Percentiles rank a stretch among this genome's conserved stretches.
phyloP scores from a whole-genome alignment of 2,329 filamentous ascomycete species.

The Fusarium fujikuroi region DNA sequence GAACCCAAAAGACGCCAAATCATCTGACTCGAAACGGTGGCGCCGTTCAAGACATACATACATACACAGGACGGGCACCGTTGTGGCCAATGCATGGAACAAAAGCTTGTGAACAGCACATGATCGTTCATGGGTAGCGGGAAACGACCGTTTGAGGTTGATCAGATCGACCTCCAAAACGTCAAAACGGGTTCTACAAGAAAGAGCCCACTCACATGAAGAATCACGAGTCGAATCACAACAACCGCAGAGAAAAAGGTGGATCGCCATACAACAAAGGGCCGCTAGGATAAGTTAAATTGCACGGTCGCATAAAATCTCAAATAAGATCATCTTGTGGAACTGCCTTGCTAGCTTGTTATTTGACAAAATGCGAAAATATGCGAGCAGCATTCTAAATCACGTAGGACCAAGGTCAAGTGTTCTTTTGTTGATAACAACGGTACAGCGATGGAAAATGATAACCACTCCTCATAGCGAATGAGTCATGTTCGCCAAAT shows the following conservation, averaged over 20 bases:
- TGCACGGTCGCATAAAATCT: slow-evolving; percentile 33
- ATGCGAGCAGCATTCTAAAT: neutral
- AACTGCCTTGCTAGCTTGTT: slow-evolving; percentile 30
- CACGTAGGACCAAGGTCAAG: neutral
- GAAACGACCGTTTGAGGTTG: slow-evolving; percentile 17
- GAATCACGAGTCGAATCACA: slow-evolving; percentile 41
- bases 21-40: slow-evolving; percentile 36
- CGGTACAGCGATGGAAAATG: neutral
- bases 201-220: slow-evolving; percentile 18
- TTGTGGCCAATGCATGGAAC: slow-evolving; percentile 15
- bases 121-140: slow-evolving; percentile 19
- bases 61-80: slow-evolving; percentile 9
- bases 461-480: neutral
- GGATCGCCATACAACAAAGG: slow-evolving; percentile 7
- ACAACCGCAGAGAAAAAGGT: slow-evolving; percentile 15
- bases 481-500: slow-evolving; percentile 8
- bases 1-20: slow-evolving; percentile 16
- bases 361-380: slow-evolving; percentile 35
- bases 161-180: slow-evolving; percentile 5
- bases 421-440: neutral
- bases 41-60: slow-evolving; percentile 15
- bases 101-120: slow-evolving; percentile 32
- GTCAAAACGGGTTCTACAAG: slow-evolving; percentile 3
- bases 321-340: slow-evolving; percentile 39
- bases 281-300: slow-evolving; percentile 19